These are phyloP conservation scores for Parastagonospora avenae DNA, from an alignment of 2,329 filamentous ascomycete species.

Conservation along the genomic window DNA sequence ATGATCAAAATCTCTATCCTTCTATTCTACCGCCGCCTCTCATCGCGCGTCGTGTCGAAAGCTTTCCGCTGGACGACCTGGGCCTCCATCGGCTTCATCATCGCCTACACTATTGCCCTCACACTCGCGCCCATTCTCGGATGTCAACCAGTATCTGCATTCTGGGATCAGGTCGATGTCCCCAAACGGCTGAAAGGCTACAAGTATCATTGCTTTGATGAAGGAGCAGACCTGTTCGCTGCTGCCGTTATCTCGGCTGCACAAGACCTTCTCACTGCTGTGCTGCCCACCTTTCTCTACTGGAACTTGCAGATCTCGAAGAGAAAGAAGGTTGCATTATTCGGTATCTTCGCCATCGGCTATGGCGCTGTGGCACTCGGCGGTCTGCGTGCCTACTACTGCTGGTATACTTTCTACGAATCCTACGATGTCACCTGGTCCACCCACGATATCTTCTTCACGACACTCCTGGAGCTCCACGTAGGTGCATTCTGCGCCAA, in stretches of 20 bases:
- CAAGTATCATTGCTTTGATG: constrained; percentile 38
- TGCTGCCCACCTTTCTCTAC: constrained; percentile 39
- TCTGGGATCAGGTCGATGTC: constrained; percentile 34
- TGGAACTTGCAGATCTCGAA: constrained; percentile 37
- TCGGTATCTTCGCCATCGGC: constrained; percentile 40
- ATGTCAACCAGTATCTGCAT: constrained; percentile 37
- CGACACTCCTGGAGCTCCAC: constrained; percentile 33
- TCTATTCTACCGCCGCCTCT: constrained; percentile 38
- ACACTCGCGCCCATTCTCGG: constrained; percentile 35
- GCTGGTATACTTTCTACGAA: constrained; percentile 33
- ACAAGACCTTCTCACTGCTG: constrained; percentile 38
- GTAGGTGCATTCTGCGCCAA: constrained; percentile 40
- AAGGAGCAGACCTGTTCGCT: constrained; percentile 36
- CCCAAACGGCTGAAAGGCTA: constrained; percentile 25
- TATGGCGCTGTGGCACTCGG: constrained; percentile 34
- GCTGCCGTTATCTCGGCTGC: constrained; percentile 33
- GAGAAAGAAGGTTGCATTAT: constrained; percentile 36
- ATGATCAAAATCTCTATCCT: constrained; percentile 43
- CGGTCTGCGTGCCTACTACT: constrained; percentile 31
- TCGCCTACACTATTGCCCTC: constrained; percentile 31
- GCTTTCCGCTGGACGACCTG: constrained; percentile 31
- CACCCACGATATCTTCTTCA: constrained; percentile 23
- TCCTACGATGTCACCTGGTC: constrained; percentile 40
- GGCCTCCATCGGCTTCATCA: constrained; percentile 35
- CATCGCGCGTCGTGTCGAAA: constrained; percentile 30